Base-by-base conservation (phyloP, 2,329 filamentous ascomycete species). In the Ascochyta rabiei region DNA sequence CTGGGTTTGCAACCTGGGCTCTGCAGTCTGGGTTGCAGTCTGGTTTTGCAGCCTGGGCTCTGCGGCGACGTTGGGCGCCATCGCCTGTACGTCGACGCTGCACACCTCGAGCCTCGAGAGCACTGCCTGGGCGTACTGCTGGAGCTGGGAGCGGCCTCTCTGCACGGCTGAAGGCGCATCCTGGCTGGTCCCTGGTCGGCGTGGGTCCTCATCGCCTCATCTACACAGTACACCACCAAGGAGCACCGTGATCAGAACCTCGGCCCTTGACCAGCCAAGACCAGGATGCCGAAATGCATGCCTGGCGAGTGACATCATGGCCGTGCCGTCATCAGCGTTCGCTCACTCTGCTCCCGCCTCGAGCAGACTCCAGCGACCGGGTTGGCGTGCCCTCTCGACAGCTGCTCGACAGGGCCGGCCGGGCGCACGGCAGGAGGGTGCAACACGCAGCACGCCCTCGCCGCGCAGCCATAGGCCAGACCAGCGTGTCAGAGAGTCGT, bases 21-120 rank as follows among this genome's bases (percentile, higher is more conserved):
- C n/a, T n/a, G n/a, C n/a, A n/a, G n/a, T n/a, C n/a, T n/a, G n/a
- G n/a, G n/a, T n/a, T n/a, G n/a, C n/a, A n/a, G n/a, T n/a, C n/a
- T n/a, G n/a, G n/a, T n/a, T n/a, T n/a, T n/a, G n/a, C n/a, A n/a
- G n/a, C n/a, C n/a, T n/a, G n/a, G 21, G 21, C 21, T 6, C 21
- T 23, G 37, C 38, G 45, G 43, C 41, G 44, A 52, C 54, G 55
- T 65, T 61, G 63, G 63, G 60, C 58, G 61, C 61, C 60, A 56
- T 53, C 56, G 48, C 51, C 55, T 54, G 31, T 18, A 16, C n/a
- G n/a, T 7, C 54, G 48, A 23, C 21, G 21, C 58, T 53, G 48
- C 54, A 57, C 57, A 59, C 57, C n/a, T n/a, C n/a, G n/a, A n/a
- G n/a, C n/a, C n/a, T 39, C 42, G n/a, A 52, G 50, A 49, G 55